Conservation (phyloP, 345 rosid species). For the Eutrema heterophyllum region DNA sequence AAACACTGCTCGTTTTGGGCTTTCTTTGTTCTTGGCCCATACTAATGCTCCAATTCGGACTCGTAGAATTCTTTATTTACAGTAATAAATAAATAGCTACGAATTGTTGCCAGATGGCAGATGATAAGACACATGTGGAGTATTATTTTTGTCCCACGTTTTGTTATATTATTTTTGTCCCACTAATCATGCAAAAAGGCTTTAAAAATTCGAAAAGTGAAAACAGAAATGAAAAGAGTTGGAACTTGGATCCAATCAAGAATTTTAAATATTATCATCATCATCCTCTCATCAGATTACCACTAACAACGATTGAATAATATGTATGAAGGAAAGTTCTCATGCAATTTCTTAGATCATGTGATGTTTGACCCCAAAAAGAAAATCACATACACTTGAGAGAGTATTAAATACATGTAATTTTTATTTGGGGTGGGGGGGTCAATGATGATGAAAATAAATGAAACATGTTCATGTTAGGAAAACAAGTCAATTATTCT, state of each 20-base stretch:
- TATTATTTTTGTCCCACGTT: neutral
- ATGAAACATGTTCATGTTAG: neutral
- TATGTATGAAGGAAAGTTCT: neutral
- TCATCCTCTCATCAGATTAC: neutral
- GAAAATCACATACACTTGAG: neutral
- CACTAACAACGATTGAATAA: neutral
- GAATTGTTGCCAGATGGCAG: too few relatives aligned
- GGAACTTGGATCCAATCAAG: slow-evolving; percentile 6
- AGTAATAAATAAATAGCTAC: too few relatives aligned
- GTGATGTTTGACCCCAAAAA: neutral
- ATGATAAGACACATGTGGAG: neutral
- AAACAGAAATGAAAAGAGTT: neutral
- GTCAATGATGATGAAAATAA: neutral
- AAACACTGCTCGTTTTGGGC: too few relatives aligned
- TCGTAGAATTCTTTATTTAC: too few relatives aligned
- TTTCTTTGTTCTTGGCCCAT: neutral
- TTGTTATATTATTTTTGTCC: neutral
- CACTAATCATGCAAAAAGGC: neutral
- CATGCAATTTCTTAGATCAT: neutral
- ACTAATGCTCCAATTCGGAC: too few relatives aligned
- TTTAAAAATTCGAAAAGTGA: neutral
- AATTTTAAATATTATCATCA: slow-evolving; percentile 3
- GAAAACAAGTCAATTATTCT: neutral
- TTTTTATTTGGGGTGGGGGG: neutral
- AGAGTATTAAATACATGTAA: too few relatives aligned